phyloP scores from a whole-genome alignment of 768 basidiomycete genomes.

The Dioszegia hungarica region DNA sequence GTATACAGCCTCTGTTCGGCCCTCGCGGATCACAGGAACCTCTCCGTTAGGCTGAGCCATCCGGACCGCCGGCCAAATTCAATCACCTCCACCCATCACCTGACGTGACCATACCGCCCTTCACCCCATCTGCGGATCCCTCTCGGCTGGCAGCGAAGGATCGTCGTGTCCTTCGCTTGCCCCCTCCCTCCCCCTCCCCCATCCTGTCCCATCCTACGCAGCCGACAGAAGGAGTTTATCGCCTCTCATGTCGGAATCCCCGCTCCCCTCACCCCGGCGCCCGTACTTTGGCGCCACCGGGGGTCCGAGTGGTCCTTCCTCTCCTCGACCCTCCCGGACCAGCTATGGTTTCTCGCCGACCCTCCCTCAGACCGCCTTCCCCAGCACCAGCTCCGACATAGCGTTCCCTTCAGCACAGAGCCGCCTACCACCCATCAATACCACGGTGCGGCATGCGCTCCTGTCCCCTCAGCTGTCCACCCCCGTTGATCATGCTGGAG shows the following conservation, averaged over 20 bases:
- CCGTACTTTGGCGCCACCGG: neutral
- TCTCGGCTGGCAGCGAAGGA: slow-evolving; percentile 6
- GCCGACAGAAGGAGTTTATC: slow-evolving; percentile 1
- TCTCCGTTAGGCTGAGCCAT: too few relatives aligned
- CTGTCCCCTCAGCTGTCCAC: neutral
- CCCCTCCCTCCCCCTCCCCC: slow-evolving; percentile 1
- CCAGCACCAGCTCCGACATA: neutral
- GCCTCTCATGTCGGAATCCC: slow-evolving; percentile 2
- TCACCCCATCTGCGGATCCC: neutral
- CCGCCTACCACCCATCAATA: slow-evolving; percentile 16
- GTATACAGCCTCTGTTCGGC: too few relatives aligned
- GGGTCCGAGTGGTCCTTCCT: slow-evolving; percentile 16
- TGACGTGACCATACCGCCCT: slow-evolving; percentile 18
- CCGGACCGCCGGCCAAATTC: neutral
- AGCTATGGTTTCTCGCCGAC: slow-evolving; percentile 20
- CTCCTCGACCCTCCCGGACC: slow-evolving; percentile 22
- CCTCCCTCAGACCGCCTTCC: slow-evolving; percentile 5
- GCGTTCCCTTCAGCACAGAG: slow-evolving; percentile 6
- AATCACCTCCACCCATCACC: neutral
- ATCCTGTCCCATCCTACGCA: neutral
- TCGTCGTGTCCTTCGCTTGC: slow-evolving; percentile 15
- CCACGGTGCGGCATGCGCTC: slow-evolving; percentile 6
- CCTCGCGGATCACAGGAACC: too few relatives aligned
- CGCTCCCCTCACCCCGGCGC: neutral
- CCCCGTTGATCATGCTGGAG: neutral